Evolutionary conservation across 139 green algal genomes (phyloP).

Genomic region (Chlorella sp.): DNA sequence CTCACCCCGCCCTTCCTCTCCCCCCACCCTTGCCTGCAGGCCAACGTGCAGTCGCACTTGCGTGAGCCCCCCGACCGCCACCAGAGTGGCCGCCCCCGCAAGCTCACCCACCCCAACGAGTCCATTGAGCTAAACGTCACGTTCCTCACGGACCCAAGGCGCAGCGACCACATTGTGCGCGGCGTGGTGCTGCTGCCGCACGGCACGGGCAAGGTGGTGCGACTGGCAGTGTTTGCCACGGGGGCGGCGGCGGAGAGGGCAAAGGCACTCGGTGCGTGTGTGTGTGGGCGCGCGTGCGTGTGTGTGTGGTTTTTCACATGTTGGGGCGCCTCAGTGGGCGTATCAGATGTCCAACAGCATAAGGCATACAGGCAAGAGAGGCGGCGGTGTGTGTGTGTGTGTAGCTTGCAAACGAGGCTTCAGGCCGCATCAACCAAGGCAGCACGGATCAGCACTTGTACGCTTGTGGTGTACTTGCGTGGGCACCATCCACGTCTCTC

Average conservation of each 20-base stretch:
- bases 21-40: background rate
- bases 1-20: too few species aligned
- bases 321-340: too few species aligned
- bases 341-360: too few species aligned
- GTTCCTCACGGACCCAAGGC: background rate
- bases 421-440: too few species aligned
- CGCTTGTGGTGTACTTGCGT: too few species aligned
- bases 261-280: background rate
- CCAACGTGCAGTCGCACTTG: background rate
- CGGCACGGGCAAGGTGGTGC: slow-evolving; percentile 60
- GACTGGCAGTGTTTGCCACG: slow-evolving; percentile 83
- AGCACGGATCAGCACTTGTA: too few species aligned
- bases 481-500: too few species aligned
- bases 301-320: too few species aligned
- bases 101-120: background rate
- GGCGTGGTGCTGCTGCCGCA: slow-evolving; percentile 67
- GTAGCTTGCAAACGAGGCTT: too few species aligned
- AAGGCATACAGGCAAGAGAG: too few species aligned
- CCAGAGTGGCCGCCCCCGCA: background rate
- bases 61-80: background rate
- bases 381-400: too few species aligned
- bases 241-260: slow-evolving; percentile 36
- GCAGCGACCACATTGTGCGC: slow-evolving; percentile 38
- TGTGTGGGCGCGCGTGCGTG: background rate
- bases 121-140: background rate